A percentile compares a stretch with the other conserved stretches of the same genome.
Conservation (phyloP, 257 asterid genomes). For the Ocimum tenuiflorum region DNA sequence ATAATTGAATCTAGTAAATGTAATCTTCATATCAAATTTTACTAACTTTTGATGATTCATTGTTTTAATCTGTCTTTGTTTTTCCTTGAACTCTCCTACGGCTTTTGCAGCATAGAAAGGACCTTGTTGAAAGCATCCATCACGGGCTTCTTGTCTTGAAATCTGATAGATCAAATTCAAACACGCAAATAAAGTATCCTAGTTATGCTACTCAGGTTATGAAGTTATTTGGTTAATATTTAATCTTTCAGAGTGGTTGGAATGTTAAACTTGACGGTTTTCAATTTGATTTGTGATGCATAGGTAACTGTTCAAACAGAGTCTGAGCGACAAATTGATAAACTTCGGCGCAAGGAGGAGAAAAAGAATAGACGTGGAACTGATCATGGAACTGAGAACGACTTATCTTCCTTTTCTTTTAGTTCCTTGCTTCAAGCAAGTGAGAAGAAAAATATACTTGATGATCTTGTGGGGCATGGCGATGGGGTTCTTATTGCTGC, state of each 20-base stretch:
- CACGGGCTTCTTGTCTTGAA: conserved; percentile 67
- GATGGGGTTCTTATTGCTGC: conserved; percentile 56
- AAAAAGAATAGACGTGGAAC: conserved; percentile 75
- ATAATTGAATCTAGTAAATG: neutral
- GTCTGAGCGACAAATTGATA: conserved; percentile 78
- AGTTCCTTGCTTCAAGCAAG: conserved; percentile 88
- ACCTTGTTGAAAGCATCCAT: conserved; percentile 69
- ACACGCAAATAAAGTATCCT: conserved; percentile 59
- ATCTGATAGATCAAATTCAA: conserved; percentile 68
- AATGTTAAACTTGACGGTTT: conserved; percentile 16
- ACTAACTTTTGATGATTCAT: neutral
- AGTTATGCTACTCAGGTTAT: conserved; percentile 96
- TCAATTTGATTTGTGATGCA: conserved; percentile 4
- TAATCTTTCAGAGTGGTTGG: conserved; percentile 10
- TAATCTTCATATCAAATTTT: conserved; percentile 3
- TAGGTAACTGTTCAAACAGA: conserved; percentile 96
- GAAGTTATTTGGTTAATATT: neutral
- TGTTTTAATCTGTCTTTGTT: conserved; percentile 1
- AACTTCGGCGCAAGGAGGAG: conserved; percentile 94
- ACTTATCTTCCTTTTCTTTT: conserved; percentile 55
- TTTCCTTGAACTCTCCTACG: conserved; percentile 3
- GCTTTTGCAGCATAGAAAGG: conserved; percentile 75
- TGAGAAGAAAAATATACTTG: conserved; percentile 71
- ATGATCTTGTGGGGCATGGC: conserved; percentile 81
- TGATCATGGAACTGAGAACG: conserved; percentile 63